Percentiles rank a stretch among this genome's conserved stretches.
phyloP scores from a whole-genome alignment of 768 basidiomycete genomes.

The Phanerodontia chrysosporium region DNA sequence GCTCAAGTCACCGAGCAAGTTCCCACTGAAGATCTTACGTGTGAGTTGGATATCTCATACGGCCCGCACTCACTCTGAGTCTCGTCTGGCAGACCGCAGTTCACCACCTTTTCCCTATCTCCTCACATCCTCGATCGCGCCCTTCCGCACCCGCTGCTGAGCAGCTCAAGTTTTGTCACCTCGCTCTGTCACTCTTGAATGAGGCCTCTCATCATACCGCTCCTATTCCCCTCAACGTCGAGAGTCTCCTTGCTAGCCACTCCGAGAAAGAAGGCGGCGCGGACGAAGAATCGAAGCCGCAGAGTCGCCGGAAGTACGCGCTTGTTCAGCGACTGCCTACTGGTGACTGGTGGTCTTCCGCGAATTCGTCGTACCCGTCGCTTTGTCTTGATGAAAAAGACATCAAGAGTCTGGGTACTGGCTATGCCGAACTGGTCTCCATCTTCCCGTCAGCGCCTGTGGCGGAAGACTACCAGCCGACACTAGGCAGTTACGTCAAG shows the following conservation, averaged over 20 bases:
- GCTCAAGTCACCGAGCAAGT: constrained; percentile 47
- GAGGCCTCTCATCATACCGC: constrained; percentile 54
- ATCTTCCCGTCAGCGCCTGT: constrained; percentile 61
- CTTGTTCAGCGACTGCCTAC: constrained; percentile 75
- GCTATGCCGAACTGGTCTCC: constrained; percentile 72
- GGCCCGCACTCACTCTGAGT: neutral
- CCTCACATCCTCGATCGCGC: constrained; percentile 60
- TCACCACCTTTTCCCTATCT: constrained; percentile 62
- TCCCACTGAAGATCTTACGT: constrained; percentile 51
- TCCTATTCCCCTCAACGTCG: constrained; percentile 42
- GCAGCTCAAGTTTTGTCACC: constrained; percentile 70
- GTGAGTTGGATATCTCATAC: constrained; percentile 35
- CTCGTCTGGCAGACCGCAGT: constrained; percentile 49
- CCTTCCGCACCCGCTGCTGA: constrained; percentile 60
- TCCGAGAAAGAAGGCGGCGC: constrained; percentile 21
- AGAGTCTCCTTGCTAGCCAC: constrained; percentile 36
- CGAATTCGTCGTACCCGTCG: constrained; percentile 41
- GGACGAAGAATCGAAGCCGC: constrained; percentile 17
- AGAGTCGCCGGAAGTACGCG: constrained; percentile 54
- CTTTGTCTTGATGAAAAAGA: constrained; percentile 32
- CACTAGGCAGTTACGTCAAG: constrained; percentile 53
- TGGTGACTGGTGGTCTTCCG: constrained; percentile 78
- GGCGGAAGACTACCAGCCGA: constrained; percentile 26
- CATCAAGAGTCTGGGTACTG: constrained; percentile 52
- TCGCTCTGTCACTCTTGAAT: constrained; percentile 68